These are phyloP conservation scores for Pythium coloratum DNA, from an alignment of 352 stramenopile species.

Conservation along the genomic window DNA sequence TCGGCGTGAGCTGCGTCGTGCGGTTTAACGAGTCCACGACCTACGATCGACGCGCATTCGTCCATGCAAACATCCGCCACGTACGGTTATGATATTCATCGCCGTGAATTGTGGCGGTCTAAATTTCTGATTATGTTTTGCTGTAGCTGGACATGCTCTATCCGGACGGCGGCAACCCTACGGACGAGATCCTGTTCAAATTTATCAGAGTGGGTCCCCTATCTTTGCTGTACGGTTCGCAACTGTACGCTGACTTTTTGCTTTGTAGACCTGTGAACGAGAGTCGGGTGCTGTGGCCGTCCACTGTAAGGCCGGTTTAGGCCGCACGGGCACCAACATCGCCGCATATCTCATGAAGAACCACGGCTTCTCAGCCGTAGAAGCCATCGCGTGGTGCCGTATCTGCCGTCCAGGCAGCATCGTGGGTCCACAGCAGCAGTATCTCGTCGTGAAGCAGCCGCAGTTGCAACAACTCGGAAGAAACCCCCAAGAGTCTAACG, in stretches of 20 bases:
- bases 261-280: constrained; percentile 45
- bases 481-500: background rate
- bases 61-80: constrained; percentile 88
- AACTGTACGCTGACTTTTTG: constrained; percentile 5
- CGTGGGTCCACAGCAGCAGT: constrained; percentile 96
- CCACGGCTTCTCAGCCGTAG: constrained; percentile 89
- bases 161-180: constrained; percentile 91
- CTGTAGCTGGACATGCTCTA: constrained; percentile 89
- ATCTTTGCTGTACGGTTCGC: background rate
- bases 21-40: constrained; percentile 93
- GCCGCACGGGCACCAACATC: constrained; percentile 95
- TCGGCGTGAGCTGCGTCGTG: constrained; percentile 78
- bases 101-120: too few relatives aligned
- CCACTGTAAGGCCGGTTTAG: constrained; percentile 98
- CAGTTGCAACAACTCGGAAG: constrained; percentile 38
- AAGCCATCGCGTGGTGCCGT: constrained; percentile 95
- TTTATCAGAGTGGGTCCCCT: constrained; percentile 70
- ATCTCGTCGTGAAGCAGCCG: constrained; percentile 84
- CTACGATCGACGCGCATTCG: constrained; percentile 92
- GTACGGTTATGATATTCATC: constrained; percentile 19
- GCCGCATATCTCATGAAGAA: constrained; percentile 97
- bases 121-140: too few relatives aligned
- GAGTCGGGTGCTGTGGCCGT: constrained; percentile 90
- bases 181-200: constrained; percentile 74
- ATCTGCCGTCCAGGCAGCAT: constrained; percentile 94